A percentile compares a stretch with the other conserved stretches of the same genome.
phyloP scores from a whole-genome alignment of 2,329 filamentous ascomycete genomes.

The Apiospora sp. region DNA sequence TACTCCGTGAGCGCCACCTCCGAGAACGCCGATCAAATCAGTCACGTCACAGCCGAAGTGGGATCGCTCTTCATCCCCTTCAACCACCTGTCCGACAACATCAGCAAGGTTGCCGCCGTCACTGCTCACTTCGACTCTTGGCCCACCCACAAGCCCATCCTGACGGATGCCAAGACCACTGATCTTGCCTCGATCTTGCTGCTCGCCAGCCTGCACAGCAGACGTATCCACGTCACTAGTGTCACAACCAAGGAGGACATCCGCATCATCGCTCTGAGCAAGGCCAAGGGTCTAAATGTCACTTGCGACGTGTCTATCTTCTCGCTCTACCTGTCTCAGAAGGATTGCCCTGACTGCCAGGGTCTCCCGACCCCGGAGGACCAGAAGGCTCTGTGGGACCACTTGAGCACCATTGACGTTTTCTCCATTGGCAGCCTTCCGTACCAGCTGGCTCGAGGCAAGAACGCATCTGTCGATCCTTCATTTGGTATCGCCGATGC shows the following conservation, averaged over 20 bases:
- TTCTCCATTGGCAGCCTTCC: conserved; percentile 83
- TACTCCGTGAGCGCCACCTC: conserved; percentile 79
- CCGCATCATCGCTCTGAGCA: conserved; percentile 77
- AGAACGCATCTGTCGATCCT: conserved; percentile 60
- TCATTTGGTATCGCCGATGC: conserved; percentile 76
- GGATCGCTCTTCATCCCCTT: conserved; percentile 85
- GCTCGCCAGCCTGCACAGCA: conserved; percentile 78
- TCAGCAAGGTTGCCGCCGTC: conserved; percentile 82
- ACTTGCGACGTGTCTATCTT: conserved; percentile 86
- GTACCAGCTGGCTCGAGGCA: conserved; percentile 72
- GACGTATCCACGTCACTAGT: conserved; percentile 81
- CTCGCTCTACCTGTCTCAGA: conserved; percentile 76
- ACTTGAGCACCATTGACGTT: conserved; percentile 76
- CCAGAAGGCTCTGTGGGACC: conserved; percentile 77
- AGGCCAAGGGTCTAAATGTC: conserved; percentile 81
- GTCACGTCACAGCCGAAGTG: conserved; percentile 74
- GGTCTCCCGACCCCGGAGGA: conserved; percentile 73
- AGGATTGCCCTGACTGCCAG: conserved; percentile 72
- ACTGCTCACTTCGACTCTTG: conserved; percentile 81
- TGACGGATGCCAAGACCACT: conserved; percentile 82
- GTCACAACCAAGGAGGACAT: conserved; percentile 86
- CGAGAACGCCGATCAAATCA: conserved; percentile 77
- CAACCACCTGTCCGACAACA: conserved; percentile 82
- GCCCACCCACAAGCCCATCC: conserved; percentile 80
- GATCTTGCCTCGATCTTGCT: conserved; percentile 83